Percentiles rank a stretch among this genome's conserved stretches.
phyloP scores from a whole-genome alignment of 768 basidiomycete species.

The Steccherinum ochraceum region DNA sequence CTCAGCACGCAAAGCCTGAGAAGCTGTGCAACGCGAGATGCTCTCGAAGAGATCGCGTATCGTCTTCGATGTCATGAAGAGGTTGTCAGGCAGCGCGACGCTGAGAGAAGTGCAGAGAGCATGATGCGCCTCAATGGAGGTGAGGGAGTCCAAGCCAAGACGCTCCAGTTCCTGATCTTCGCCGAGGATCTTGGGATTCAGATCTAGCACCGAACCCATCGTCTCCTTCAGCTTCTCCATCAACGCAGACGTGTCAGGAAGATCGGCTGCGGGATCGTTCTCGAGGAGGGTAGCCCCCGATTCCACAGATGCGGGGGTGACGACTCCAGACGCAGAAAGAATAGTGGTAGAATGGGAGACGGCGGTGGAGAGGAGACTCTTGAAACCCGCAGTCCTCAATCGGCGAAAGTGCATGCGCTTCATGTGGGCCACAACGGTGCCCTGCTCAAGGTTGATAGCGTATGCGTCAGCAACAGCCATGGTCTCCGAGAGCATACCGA shows the following conservation, averaged over 20 bases:
- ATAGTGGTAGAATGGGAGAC: neutral
- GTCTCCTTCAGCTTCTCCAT: conserved; percentile 20
- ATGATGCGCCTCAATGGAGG: conserved; percentile 56
- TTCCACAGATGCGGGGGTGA: neutral
- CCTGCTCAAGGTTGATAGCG: conserved; percentile 33
- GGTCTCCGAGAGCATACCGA: conserved; percentile 36
- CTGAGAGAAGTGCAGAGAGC: conserved; percentile 36
- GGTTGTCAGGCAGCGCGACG: conserved; percentile 35
- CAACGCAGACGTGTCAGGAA: neutral
- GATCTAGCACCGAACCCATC: conserved; percentile 40
- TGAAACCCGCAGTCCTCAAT: conserved; percentile 42
- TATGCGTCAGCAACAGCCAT: conserved; percentile 46
- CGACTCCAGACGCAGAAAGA: neutral
- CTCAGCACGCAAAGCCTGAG: neutral
- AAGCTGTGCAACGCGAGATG: neutral
- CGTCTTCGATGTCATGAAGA: conserved; percentile 38
- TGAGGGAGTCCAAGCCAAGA: conserved; percentile 60
- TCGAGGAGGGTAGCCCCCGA: neutral
- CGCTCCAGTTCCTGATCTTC: conserved; percentile 42
- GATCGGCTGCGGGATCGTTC: neutral
- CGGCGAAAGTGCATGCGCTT: conserved; percentile 56
- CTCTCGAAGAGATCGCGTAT: conserved; percentile 29
- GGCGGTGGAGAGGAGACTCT: conserved; percentile 7
- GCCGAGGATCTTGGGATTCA: conserved; percentile 27
- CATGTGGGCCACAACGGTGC: conserved; percentile 45